Conservation (phyloP, 768 basidiomycete genomes). For the Lactarius akahatsu region DNA sequence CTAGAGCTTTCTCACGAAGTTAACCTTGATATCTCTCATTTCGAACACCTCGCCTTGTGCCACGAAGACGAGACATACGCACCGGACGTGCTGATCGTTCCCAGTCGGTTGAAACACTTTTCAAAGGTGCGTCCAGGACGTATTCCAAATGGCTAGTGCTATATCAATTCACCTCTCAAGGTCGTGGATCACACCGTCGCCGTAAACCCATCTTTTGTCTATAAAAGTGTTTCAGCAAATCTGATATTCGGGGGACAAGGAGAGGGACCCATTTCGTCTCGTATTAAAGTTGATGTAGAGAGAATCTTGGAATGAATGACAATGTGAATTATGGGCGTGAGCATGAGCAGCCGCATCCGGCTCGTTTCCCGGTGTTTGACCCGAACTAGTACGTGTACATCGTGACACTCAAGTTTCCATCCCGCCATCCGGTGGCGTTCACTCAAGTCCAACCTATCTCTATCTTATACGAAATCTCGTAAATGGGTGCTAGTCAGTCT, state of each 20-base stretch:
- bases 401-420: no score
- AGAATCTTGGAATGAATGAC: slow-evolving; percentile 18
- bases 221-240: slow-evolving; percentile 56
- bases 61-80: slow-evolving; percentile 42
- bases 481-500: slow-evolving; percentile 78
- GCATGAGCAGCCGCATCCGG: background rate
- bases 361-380: background rate
- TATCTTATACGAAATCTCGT: background rate
- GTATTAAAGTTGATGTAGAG: slow-evolving; percentile 25
- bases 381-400: background rate
- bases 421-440: background rate
- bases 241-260: slow-evolving; percentile 35
- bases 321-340: background rate
- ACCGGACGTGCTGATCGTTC: slow-evolving; percentile 84
- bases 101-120: slow-evolving; percentile 89
- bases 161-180: slow-evolving; percentile 42
- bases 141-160: slow-evolving; percentile 51
- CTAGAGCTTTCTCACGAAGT: slow-evolving; percentile 71
- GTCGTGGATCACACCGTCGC: slow-evolving; percentile 71
- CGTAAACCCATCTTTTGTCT: slow-evolving; percentile 84
- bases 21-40: slow-evolving; percentile 88
- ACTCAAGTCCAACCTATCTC: slow-evolving; percentile 1
- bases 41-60: slow-evolving; percentile 43
- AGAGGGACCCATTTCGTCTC: slow-evolving; percentile 13
- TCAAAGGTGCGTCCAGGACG: slow-evolving; percentile 59